Percentiles rank a stretch among this genome's conserved stretches.
phyloP scores from a whole-genome alignment of 257 asterid genomes.

The Fraxinus quadrangulata region DNA sequence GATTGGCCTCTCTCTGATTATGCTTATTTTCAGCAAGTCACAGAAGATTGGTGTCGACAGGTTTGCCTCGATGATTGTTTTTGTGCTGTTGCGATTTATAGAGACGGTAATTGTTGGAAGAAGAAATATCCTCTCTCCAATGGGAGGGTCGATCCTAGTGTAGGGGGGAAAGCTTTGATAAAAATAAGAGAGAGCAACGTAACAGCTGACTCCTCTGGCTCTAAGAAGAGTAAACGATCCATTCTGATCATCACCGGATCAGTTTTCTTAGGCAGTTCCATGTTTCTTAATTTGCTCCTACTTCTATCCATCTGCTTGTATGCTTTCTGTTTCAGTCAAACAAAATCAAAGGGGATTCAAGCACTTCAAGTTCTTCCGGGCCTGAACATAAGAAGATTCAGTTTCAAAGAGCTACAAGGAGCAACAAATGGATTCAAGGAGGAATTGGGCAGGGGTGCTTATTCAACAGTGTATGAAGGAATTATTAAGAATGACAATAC shows the following conservation, averaged over 20 bases:
- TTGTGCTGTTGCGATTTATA: conserved; percentile 30
- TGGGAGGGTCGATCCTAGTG: conserved; percentile 19
- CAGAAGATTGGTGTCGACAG: conserved; percentile 26
- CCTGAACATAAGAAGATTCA: not conserved
- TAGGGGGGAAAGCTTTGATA: conserved; percentile 26
- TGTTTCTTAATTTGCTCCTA: not conserved
- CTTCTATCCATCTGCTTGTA: not conserved
- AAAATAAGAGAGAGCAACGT: conserved; percentile 14
- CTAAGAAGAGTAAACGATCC: not conserved
- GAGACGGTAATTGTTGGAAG: conserved; percentile 34
- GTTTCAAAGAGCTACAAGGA: conserved; percentile 16
- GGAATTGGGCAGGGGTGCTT: conserved; percentile 34
- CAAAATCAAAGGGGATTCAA: too few species aligned
- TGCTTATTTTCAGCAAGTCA: conserved; percentile 3
- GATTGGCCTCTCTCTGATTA: conserved; percentile 32
- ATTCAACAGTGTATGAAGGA: not conserved
- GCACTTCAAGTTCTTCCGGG: not conserved
- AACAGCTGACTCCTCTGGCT: not conserved
- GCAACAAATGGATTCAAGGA: conserved; percentile 26
- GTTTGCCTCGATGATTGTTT: conserved; percentile 42
- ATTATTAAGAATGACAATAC: not conserved
- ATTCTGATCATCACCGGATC: not conserved
- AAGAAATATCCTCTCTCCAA: conserved; percentile 40
- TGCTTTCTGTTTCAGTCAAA: not conserved
- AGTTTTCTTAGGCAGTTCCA: not conserved